Evolutionary conservation across 108 stramenopile genomes (phyloP), one percentile per base, ranked within the genome.

Genomic region (Cylindrotheca closterium): DNA sequence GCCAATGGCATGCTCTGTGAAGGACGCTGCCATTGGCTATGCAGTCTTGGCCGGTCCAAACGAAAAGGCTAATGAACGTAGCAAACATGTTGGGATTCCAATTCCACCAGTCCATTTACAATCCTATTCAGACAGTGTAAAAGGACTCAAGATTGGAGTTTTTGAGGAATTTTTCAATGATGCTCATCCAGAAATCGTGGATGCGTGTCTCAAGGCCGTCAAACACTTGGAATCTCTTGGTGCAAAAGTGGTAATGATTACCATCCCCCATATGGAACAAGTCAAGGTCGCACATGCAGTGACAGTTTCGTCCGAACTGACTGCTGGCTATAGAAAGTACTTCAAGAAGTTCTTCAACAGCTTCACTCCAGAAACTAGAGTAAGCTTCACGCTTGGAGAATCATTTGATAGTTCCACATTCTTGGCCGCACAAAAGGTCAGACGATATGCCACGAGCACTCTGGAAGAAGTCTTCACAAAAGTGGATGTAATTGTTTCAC

Each of bases 281-380:
- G 77, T 77, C 34, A 65, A 77, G 30, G 12, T 83, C 12, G 63
- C 79, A 18, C 85, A 86, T 63, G 69, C 61, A 3, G 58, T 78
- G 12, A 82, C 75, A 46, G 79, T 85, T 24, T 12, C 60, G 17
- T 51, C 77, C 54, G 81, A 85, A 55, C 68, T 85, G 51, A 19
- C 51, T 24, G 7, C 51, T 24, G 51, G 51, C 12, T 7, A 7
- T 51, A 7, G 17, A 17, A 8, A 19, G 19, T 24, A 51, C 23
- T 51, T 17, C 51, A 42, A 42, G 15, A 15, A 42, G 15, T 42
- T 15, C 10, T 10, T 42, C 37, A 42, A 42, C 15, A 42, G 15
- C 10, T 42, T 42, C 37, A 42, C 37, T 15, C 37, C 37, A 42
- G 37, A 42, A 42, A 10, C 37, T 15, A 7, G 15, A 42, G 15